phyloP scores from a whole-genome alignment of 1,139 yeast species.

The Diutina sp. region DNA sequence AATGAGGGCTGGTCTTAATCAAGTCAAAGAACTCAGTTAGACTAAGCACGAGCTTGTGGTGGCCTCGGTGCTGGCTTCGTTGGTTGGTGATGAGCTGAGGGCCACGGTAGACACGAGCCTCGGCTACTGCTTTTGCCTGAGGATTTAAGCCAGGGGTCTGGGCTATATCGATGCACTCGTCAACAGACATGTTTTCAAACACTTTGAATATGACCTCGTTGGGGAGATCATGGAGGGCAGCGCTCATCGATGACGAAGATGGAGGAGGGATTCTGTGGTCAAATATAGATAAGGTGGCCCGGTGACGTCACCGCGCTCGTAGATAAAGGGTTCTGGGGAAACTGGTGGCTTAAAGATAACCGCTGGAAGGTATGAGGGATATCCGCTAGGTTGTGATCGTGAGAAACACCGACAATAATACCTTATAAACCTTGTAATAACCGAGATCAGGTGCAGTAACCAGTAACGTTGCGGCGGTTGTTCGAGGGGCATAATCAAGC shows the following conservation, averaged over 20 bases:
- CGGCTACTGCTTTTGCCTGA: neutral
- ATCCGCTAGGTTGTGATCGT: no score
- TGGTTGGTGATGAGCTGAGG: neutral
- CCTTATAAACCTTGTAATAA: no score
- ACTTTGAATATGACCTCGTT: neutral
- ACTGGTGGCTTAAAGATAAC: neutral
- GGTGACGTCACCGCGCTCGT: neutral
- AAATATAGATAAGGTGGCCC: neutral
- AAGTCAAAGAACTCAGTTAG: neutral
- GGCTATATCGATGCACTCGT: neutral
- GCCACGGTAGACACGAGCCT: neutral
- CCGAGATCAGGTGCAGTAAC: neutral
- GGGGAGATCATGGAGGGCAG: neutral
- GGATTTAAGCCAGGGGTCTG: neutral
- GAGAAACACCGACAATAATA: neutral
- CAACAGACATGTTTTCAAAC: neutral
- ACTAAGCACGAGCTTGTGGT: neutral
- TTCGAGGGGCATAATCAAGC: neutral
- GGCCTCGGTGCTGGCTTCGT: neutral
- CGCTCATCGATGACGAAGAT: neutral
- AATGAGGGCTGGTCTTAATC: neutral
- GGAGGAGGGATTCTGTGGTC: neutral
- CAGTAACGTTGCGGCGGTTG: neutral
- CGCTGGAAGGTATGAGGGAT: no score
- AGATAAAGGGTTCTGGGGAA: neutral